Conservation (phyloP, 352 stramenopile species). For the Thalassiosira livingstoniorum region DNA sequence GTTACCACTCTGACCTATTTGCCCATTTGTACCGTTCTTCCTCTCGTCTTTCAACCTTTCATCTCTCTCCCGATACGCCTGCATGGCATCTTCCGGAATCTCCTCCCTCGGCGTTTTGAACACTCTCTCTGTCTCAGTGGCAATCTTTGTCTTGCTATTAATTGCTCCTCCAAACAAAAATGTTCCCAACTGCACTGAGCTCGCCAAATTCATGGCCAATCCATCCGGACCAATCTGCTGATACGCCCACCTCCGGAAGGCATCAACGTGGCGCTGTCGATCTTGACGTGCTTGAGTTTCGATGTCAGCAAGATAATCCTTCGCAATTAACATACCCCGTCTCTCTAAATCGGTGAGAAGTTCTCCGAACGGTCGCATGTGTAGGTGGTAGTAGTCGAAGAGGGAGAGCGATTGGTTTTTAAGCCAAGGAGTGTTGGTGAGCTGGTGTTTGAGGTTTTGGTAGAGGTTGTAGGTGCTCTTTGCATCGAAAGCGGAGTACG, state of each 20-base stretch:
- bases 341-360: conserved; percentile 99
- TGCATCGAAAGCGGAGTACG: conserved; percentile 97
- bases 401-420: conserved; percentile 75
- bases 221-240: conserved; percentile 91
- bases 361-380: conserved; percentile 97
- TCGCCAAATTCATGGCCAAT: conserved; percentile 95
- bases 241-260: conserved; percentile 92
- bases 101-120: conserved; percentile 87
- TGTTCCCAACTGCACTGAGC: conserved; percentile 92
- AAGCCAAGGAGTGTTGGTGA: conserved; percentile 86
- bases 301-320: conserved; percentile 91
- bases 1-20: conserved; percentile 27
- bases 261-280: conserved; percentile 84
- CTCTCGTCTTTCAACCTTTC: conserved; percentile 81
- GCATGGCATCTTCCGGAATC: conserved; percentile 84
- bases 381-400: conserved; percentile 97
- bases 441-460: conserved; percentile 89
- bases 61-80: conserved; percentile 78
- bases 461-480: conserved; percentile 97
- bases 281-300: conserved; percentile 92
- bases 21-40: conserved; percentile 15
- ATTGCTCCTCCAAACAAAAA: conserved; percentile 93
- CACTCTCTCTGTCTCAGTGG: conserved; percentile 69
- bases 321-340: conserved; percentile 84
- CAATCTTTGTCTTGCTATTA: conserved; percentile 82